Evolutionary conservation across 331 rosid species (phyloP).

Genomic region (Quercus tomentella): DNA sequence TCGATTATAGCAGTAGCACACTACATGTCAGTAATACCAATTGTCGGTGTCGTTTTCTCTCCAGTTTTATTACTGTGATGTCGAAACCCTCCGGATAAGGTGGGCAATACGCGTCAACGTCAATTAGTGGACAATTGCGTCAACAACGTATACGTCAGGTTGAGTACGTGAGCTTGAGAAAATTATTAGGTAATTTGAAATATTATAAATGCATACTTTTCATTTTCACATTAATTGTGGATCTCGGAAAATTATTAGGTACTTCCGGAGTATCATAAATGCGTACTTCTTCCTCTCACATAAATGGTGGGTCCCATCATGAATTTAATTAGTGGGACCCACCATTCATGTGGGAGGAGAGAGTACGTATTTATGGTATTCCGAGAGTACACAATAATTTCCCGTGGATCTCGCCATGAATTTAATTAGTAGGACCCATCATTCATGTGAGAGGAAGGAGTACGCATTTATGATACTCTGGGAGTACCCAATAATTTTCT

Average conservation of each 20-base stretch:
- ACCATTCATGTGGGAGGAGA: accelerated
- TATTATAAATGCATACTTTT: too few relatives aligned
- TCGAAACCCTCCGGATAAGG: conserved; percentile 17
- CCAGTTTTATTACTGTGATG: neutral
- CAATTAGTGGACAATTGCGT: conserved; percentile 10
- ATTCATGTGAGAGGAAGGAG: accelerated
- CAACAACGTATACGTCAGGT: conserved; percentile 10
- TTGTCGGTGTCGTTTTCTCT: neutral
- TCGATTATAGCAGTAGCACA: too few relatives aligned
- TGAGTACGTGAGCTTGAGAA: too few relatives aligned
- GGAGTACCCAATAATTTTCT: accelerated
- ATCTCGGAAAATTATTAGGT: too few relatives aligned
- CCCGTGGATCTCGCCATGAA: too few relatives aligned
- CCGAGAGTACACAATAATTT: too few relatives aligned
- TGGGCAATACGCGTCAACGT: conserved; percentile 2
- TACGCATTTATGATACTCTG: accelerated
- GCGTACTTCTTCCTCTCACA: too few relatives aligned
- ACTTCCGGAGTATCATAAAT: too few relatives aligned
- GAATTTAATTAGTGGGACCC: accelerated
- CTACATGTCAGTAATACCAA: too few relatives aligned
- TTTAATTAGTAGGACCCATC: accelerated
- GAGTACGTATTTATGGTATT: accelerated
- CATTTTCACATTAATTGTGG: too few relatives aligned
- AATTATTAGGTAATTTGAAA: too few relatives aligned
- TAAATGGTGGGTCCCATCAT: accelerated